Conservation (phyloP, 2,329 filamentous ascomycete genomes). For the Domatiomyces globalis region DNA sequence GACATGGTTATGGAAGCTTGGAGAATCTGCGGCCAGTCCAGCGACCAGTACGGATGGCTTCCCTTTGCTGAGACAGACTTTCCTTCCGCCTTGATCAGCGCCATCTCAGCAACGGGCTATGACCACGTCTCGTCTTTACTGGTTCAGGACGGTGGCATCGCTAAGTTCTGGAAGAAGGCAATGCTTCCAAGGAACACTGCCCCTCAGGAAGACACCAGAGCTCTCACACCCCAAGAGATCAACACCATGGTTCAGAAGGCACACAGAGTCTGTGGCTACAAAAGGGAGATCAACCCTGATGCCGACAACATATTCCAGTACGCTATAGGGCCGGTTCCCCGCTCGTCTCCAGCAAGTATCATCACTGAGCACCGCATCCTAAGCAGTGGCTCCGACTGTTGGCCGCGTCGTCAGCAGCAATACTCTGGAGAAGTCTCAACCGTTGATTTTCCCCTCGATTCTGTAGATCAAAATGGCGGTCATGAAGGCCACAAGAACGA, state of each 20-base stretch:
- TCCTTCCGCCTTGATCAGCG: conserved; percentile 2
- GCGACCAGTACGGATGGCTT: conserved; percentile 6
- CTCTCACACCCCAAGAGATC: not conserved
- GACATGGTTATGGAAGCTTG: not conserved
- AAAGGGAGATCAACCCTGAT: not conserved
- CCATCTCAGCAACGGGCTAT: not conserved
- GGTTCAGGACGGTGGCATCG: conserved; percentile 1
- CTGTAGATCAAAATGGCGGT: not conserved
- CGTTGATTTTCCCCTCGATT: not conserved
- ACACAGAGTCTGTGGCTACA: not conserved
- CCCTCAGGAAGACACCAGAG: not conserved
- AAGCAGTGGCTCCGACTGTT: not conserved
- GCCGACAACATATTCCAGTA: not conserved
- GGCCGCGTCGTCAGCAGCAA: not conserved
- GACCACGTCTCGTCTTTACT: conserved; percentile 1
- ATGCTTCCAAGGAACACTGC: not conserved
- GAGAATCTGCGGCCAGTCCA: not conserved
- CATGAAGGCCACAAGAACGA: not conserved
- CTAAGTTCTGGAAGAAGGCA: not conserved
- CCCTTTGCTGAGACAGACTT: conserved; percentile 7
- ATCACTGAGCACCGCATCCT: not conserved
- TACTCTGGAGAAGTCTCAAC: not conserved
- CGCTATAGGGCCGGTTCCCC: too few species aligned
- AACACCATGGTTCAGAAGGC: not conserved
- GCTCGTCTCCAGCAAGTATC: not conserved